Percentiles rank a stretch among this genome's conserved stretches.
These are phyloP conservation scores for Rhizophagus prolifer DNA, from an alignment of 192 early-diverging fungal species.

Conservation along the genomic window DNA sequence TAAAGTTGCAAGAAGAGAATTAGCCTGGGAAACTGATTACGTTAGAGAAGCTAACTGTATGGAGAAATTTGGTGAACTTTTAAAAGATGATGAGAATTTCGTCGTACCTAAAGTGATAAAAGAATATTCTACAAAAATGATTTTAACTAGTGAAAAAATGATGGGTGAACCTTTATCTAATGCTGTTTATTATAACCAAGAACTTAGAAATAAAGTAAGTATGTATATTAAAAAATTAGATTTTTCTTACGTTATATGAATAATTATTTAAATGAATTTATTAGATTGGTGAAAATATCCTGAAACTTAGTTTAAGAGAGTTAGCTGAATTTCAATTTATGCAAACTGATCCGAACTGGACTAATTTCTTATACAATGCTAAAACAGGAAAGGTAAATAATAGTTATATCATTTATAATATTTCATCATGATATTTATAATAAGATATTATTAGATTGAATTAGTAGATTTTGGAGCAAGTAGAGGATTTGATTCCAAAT, in stretches of 20 bases:
- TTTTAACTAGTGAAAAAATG: slow-evolving; percentile 81
- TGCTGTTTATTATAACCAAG: slow-evolving; percentile 56
- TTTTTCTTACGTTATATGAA: neutral
- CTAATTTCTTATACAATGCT: slow-evolving; percentile 90
- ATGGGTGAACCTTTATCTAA: slow-evolving; percentile 69
- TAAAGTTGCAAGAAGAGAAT: slow-evolving; percentile 81
- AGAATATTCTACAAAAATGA: slow-evolving; percentile 67
- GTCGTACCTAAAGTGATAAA: slow-evolving; percentile 73
- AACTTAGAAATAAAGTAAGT: slow-evolving; percentile 52
- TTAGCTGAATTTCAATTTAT: slow-evolving; percentile 93
- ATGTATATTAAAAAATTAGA: neutral
- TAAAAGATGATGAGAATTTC: slow-evolving; percentile 60
- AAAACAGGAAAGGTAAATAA: slow-evolving; percentile 48
- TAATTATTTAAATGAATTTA: neutral
- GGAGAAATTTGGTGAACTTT: slow-evolving; percentile 60
- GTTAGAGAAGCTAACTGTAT: slow-evolving; percentile 79
- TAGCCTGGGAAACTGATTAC: slow-evolving; percentile 95
- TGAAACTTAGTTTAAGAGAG: slow-evolving; percentile 84
- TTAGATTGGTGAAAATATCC: slow-evolving; percentile 71
- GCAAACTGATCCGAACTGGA: slow-evolving; percentile 99
- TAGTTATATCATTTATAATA: too few relatives aligned
- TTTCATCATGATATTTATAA: neutral
- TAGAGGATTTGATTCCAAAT: slow-evolving; percentile 71
- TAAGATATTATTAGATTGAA: slow-evolving; percentile 51
- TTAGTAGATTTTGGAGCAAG: slow-evolving; percentile 96